These are phyloP conservation scores for Herpetomonas samuelpessoai DNA, from an alignment of 208 protist genomes.

Conservation along the genomic window DNA sequence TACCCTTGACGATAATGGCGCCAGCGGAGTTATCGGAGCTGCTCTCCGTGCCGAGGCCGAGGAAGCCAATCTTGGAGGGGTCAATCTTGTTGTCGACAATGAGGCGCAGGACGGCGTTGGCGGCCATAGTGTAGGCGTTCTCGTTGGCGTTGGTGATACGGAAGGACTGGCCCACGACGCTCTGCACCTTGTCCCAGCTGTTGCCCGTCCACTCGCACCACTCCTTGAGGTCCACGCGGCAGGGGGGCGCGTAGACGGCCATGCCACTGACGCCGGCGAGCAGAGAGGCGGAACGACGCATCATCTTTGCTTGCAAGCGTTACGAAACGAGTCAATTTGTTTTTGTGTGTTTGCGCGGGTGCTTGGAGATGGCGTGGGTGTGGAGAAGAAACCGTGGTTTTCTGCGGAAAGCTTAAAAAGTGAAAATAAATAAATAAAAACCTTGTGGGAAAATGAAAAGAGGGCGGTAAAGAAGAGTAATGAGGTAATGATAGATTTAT, in stretches of 20 bases:
- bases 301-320: too few species aligned
- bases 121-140: constrained; percentile 92
- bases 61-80: constrained; percentile 79
- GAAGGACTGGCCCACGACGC: constrained; percentile 87
- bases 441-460: constrained; percentile 12
- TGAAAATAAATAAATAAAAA: constrained; percentile 1
- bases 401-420: constrained; percentile 8
- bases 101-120: constrained; percentile 83
- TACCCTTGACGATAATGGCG: constrained; percentile 89
- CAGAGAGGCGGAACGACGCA: constrained; percentile 42
- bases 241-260: constrained; percentile 82
- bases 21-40: constrained; percentile 88
- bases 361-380: too few species aligned
- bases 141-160: constrained; percentile 80
- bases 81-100: constrained; percentile 87
- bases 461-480: constrained; percentile 3
- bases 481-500: constrained; percentile 5
- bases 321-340: too few species aligned
- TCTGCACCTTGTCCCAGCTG: constrained; percentile 87
- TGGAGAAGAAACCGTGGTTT: too few species aligned
- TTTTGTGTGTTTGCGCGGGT: too few species aligned
- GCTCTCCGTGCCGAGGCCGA: constrained; percentile 89
- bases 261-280: constrained; percentile 82
- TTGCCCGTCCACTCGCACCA: constrained; percentile 91
- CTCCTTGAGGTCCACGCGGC: constrained; percentile 78